Evolutionary conservation across 805 yeast genomes (phyloP).

Genomic region (Jamesozyma gamospora): DNA sequence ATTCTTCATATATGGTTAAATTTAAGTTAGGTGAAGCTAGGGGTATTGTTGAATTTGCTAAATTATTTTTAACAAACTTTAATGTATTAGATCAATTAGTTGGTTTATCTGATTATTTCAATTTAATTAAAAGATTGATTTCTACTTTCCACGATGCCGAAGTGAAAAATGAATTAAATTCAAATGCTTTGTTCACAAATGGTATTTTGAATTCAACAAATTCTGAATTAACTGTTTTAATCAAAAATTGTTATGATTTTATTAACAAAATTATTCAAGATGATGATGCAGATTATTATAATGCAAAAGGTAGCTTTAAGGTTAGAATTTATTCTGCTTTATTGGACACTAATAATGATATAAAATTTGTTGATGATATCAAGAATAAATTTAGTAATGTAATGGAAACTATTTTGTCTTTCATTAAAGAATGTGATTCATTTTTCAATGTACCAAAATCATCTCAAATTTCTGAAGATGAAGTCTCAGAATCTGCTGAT

Average conservation of each 20-base stretch:
- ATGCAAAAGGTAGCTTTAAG: slow-evolving; percentile 33
- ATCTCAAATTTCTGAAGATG: slow-evolving; percentile 9
- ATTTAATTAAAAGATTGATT: slow-evolving; percentile 32
- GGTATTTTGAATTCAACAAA: slow-evolving; percentile 42
- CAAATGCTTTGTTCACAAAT: slow-evolving; percentile 56
- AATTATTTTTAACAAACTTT: slow-evolving; percentile 60
- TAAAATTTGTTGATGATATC: slow-evolving; percentile 9
- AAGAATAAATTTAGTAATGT: slow-evolving; percentile 19
- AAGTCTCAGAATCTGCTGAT: slow-evolving; percentile 12
- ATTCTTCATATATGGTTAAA: slow-evolving; percentile 41
- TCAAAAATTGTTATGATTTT: slow-evolving; percentile 45
- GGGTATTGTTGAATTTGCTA: slow-evolving; percentile 59
- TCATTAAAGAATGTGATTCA: slow-evolving; percentile 12
- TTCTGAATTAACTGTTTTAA: slow-evolving; percentile 40
- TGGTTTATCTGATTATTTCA: slow-evolving; percentile 42
- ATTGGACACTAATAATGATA: slow-evolving; percentile 30
- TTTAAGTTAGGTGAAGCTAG: slow-evolving; percentile 59
- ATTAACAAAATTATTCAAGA: slow-evolving; percentile 42
- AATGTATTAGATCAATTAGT: slow-evolving; percentile 55
- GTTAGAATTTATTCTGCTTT: slow-evolving; percentile 44
- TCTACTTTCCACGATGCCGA: slow-evolving; percentile 31
- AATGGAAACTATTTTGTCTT: slow-evolving; percentile 17
- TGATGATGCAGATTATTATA: slow-evolving; percentile 22
- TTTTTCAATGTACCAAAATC: background rate
- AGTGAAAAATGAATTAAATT: slow-evolving; percentile 31